Percentiles rank a stretch among this genome's conserved stretches.
phyloP scores from a whole-genome alignment of 1,284 basidiomycete genomes.

The Pyrrhoderma lamaoense region DNA sequence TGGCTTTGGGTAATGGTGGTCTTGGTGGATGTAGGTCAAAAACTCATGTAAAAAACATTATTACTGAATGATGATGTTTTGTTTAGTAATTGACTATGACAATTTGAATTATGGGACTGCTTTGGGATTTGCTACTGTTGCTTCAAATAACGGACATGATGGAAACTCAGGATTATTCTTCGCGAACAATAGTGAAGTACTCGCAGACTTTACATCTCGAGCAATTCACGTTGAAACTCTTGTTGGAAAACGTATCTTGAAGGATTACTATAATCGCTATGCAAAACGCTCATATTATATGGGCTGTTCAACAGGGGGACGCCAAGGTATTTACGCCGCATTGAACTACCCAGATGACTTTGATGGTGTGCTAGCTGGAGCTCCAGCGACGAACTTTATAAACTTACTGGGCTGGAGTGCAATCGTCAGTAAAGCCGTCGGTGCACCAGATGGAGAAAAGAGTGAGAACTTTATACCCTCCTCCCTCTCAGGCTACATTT shows the following conservation, averaged over 20 bases:
- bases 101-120: slow-evolving; percentile 23
- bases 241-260: slow-evolving; percentile 24
- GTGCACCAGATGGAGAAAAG: slow-evolving; percentile 9
- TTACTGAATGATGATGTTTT: too few relatives aligned
- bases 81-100: slow-evolving; percentile 26
- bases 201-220: slow-evolving; percentile 26
- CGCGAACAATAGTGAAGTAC: slow-evolving; percentile 23
- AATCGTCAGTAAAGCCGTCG: slow-evolving; percentile 17
- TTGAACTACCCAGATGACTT: slow-evolving; percentile 27
- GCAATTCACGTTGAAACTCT: slow-evolving; percentile 24
- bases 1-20: slow-evolving; percentile 17
- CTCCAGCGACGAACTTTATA: slow-evolving; percentile 25
- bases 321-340: slow-evolving; percentile 23
- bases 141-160: slow-evolving; percentile 27
- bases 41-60: not conserved
- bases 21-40: slow-evolving; percentile 17
- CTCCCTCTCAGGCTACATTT: slow-evolving; percentile 21
- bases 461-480: slow-evolving; percentile 21
- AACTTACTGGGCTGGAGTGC: slow-evolving; percentile 19
- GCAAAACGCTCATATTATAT: slow-evolving; percentile 23
- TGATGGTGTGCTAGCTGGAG: slow-evolving; percentile 29
- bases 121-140: slow-evolving; percentile 24
- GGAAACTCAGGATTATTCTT: slow-evolving; percentile 22
- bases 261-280: slow-evolving; percentile 21
- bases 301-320: slow-evolving; percentile 29